Base-by-base conservation (phyloP, 2,329 filamentous ascomycete genomes). In the Verticillium longisporum region DNA sequence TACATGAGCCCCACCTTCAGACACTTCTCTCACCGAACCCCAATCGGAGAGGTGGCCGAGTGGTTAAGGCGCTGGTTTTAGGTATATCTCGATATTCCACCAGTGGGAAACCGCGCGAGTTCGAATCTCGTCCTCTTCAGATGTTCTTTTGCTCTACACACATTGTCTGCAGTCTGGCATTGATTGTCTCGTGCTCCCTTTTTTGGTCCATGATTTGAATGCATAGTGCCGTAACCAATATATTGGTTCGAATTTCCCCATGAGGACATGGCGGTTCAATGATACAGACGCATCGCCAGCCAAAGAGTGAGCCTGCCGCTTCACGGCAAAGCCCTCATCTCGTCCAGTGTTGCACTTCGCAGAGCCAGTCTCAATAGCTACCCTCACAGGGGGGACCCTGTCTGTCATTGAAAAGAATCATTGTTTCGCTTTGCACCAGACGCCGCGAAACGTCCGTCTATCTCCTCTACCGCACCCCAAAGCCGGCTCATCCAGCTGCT, bases 51-150 rank as follows among this genome's bases (percentile, higher is more conserved):
- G 45, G 70, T 81, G 78, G 79, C 78, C 78, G 79, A 81, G 79
- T 81, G 79, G 79, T 81, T 81, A 81, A 80, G 79, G 79, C 79
- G 79, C 76, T 79, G 78, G 79, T 78, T 81, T 81, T 81, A 81
- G 79, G 79, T 70, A 38, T 41, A 56, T 36, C 11, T 32, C n/a
- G 32, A 55, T 55, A 57, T 31, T 9, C 5, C 31, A 6, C 3
- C 58, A 62, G 54, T 64, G 62, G 62, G 62, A 61, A 64, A 61
- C 62, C 62, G 59, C 62, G 62, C 61, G 62, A 63, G 62, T 64
- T 63, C 62, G 62, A 64, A 60, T 64, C 62, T 63, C 62, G 61
- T 61, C 60, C 41, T 45, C 31, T 33, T 60, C 61, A 61, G 10
- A 4, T 37, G 31, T 31, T 18, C 0, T 34, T 61, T 58, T 61